These are phyloP conservation scores for Coemansia sp. DNA, from an alignment of 192 early-diverging fungal species.

Conservation along the genomic window DNA sequence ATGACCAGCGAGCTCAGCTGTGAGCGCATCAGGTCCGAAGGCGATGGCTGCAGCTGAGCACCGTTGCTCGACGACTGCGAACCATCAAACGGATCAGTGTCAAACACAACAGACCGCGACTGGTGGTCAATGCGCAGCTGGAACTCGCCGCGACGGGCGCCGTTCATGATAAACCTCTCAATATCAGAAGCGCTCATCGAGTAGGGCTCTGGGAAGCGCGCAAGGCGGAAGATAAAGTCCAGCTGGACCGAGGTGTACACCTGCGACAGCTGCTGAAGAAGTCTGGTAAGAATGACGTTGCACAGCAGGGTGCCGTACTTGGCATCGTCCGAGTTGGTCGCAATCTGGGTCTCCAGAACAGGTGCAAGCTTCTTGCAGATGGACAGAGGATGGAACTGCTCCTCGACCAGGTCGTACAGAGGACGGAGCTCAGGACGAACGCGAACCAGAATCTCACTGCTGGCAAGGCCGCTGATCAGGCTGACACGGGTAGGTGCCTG, in stretches of 20 bases:
- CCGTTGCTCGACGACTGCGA: slow-evolving; percentile 78
- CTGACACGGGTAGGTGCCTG: slow-evolving; percentile 83
- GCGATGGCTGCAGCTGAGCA: slow-evolving; percentile 78
- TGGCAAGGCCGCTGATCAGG: slow-evolving; percentile 87
- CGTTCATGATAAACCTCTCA: slow-evolving; percentile 99
- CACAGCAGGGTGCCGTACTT: slow-evolving; percentile 94
- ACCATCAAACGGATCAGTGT: slow-evolving; percentile 84
- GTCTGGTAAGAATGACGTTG: slow-evolving; percentile 93
- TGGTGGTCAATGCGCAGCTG: slow-evolving; percentile 93
- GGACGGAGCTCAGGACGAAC: slow-evolving; percentile 88
- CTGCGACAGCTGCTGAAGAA: slow-evolving; percentile 97
- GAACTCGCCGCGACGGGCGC: slow-evolving; percentile 93
- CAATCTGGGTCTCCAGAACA: slow-evolving; percentile 69
- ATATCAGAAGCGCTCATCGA: slow-evolving; percentile 82
- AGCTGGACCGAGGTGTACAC: slow-evolving; percentile 98
- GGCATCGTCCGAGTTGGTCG: slow-evolving; percentile 69
- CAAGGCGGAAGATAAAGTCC: slow-evolving; percentile 86
- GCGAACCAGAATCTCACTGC: slow-evolving; percentile 80
- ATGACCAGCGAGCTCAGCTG: slow-evolving; percentile 87
- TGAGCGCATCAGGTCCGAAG: slow-evolving; percentile 88
- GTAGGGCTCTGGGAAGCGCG: slow-evolving; percentile 84
- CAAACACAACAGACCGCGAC: slow-evolving; percentile 86
- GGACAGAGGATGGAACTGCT: slow-evolving; percentile 97
- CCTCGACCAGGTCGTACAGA: slow-evolving; percentile 94
- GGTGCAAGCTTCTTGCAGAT: slow-evolving; percentile 97